These are phyloP conservation scores for Petunia secreta DNA, from an alignment of 257 asterid genomes.

Conservation along the genomic window DNA sequence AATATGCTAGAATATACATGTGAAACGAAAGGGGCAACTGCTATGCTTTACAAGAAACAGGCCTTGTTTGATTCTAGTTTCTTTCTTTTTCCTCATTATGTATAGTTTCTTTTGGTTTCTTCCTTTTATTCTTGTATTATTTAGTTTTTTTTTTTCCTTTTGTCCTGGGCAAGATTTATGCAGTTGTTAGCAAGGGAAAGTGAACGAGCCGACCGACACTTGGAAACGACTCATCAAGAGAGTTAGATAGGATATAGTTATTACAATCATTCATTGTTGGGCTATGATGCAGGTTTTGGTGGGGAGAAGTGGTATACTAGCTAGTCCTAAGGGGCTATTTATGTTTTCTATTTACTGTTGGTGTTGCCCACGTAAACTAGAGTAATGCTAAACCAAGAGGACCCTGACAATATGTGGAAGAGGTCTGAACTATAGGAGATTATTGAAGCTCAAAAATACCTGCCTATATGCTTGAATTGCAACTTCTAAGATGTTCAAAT, in stretches of 20 bases:
- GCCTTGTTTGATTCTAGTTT: neutral
- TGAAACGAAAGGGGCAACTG: conserved; percentile 2
- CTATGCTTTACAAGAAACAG: neutral
- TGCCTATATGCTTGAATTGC: conserved; percentile 9
- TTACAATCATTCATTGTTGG: neutral
- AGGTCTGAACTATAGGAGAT: conserved; percentile 1
- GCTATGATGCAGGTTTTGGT: neutral
- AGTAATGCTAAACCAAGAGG: neutral
- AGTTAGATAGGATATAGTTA: neutral
- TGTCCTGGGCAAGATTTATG: conserved; percentile 9
- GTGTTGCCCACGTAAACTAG: neutral
- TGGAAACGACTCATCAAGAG: neutral
- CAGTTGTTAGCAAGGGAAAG: neutral
- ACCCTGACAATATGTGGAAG: neutral
- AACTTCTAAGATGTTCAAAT: neutral
- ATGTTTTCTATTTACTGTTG: neutral
- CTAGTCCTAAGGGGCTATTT: conserved; percentile 5
- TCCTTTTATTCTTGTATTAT: neutral
- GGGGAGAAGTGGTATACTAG: neutral
- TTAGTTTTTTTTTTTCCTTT: neutral
- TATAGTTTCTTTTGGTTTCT: neutral
- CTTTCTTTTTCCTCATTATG: neutral
- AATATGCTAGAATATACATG: neutral
- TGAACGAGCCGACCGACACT: neutral
- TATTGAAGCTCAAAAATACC: neutral